Evolutionary conservation across 768 basidiomycete species (phyloP), one percentile per base, ranked within the genome.

Genomic region (Ramaria rubella): DNA sequence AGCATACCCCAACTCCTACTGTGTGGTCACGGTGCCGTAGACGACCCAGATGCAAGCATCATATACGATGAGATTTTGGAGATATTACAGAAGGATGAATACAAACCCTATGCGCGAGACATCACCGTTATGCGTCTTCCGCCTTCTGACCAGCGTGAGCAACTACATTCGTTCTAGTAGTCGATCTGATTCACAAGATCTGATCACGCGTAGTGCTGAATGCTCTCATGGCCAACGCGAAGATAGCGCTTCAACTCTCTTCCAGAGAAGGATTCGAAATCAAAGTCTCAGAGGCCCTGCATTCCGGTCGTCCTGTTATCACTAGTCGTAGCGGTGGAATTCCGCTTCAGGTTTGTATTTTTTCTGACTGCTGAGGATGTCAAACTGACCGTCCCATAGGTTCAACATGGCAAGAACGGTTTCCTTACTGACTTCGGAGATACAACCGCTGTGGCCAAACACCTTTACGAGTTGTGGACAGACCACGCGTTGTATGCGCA

Each of bases 181-280:
- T 45, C 40, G 12, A 42, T 34, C 26, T 51, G 42, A 65, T 59
- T 17, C 63, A 43, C 36, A 0, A 14, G 46, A 27, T 54, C 29
- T 12, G 33, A 3, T n/a, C 38, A 51, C 60, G 63, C 44, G 49
- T 64, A 85, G 87, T 95, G 50, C 77, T 97, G 58, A 93, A 95
- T 62, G 86, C 87, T 8, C 78, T 96, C 63, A 81, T 96, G 81
- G 84, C 87, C 52, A 94, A 94, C 62, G 80, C 90, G 44, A 86
- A 89, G 74, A 86, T 94, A 57, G 93, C 90, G 4, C 80, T 92
- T 49, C 94, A 97, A 70, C 82, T 97, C 44, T 93, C 90, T 51
- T 86, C 88, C 44, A 86, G 93, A 57, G 94, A 97, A 73, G 94
- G 94, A 27, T 97, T 96, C 73, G 94, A 97, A 67, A 91, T 97